Evolutionary conservation across 345 rosid species (phyloP), one percentile per base, ranked within the genome.

Genomic region (Gossypium australe): DNA sequence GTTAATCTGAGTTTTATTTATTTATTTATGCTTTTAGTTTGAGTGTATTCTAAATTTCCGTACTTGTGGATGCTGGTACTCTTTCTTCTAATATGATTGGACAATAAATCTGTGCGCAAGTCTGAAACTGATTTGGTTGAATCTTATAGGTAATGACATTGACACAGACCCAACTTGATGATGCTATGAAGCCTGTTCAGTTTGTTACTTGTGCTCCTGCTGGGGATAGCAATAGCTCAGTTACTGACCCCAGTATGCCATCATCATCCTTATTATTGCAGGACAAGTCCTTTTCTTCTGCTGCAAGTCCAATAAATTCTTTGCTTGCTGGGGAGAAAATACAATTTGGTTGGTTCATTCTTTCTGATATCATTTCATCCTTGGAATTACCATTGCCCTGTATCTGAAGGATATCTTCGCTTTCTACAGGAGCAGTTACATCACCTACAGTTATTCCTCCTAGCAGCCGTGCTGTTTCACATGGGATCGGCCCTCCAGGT

Each of bases 261-360:
- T 79, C 92, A 60, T 78, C 89, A 13, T 82, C 98, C 51, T 79
- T 83, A 43, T 78, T 82, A 81, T 66, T 77, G 18, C 89, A 89
- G 85, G 97, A 89, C 71, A 88, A 80, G 77, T 80, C 92, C 55
- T 92, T 83, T 82, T 78, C 92, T 71, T 87, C 97, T 65, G 65
- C 85, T 74, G 80, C 89, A 20, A 87, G 88, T 79, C 95, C 97
- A 79, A 77, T 93, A 66, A 88, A 87, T 76, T 91, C 98, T 73
- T 85, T 93, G 77, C 97, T 95, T 76, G 93, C 93, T 1, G 99
- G 97, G 80, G 97, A 93, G 79, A 96, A 92, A 81, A 93, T 96
- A 85, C 98, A 96, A 80, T 93, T 96, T 77, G 99, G 98, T 96
- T 84, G 78, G 92, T 75, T 47, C 29, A 73, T 78, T 77, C 57